Base-by-base conservation (phyloP, 73 alveolate species). In the Halteria grandinella region DNA sequence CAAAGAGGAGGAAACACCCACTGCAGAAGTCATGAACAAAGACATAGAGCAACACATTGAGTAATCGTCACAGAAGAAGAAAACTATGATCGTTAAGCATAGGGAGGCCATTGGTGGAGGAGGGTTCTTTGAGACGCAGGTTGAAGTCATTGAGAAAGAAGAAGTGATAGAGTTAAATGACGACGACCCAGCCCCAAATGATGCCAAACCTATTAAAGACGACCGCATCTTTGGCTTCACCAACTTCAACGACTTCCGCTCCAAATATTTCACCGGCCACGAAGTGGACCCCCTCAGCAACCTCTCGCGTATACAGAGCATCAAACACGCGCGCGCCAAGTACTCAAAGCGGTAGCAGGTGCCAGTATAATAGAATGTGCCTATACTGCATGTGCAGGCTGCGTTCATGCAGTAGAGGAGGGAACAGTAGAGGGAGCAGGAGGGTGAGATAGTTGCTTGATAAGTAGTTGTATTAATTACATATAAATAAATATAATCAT, bases 21-120 rank as follows among this genome's bases (percentile, higher is more conserved):
- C 12, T 21, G 3, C 4, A 4, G 23, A 39, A 29, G n/a, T n/a
- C n/a, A 4, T 6, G 3, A 11, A n/a, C 27, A 34, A 62, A 41
- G 57, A 62, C 43, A 27, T 39, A 17, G 8, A 62, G 11, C 5
- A 17, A 17, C 12, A 62, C 25, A 41, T 2, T 53, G 17, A 15
- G 36, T 34, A 27, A 32, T 33, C 29, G 18, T 36, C 5, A 6
- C 18, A 39, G 27, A 62, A 39, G 11, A 11, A 62, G 41, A 48
- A 3, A 4, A 7, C 34, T 5, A 40, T 5, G 6, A 23, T 40
- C 5, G 23, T 29, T 11, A 62, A 62, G 25, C 36, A 62, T 39
- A 62, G 78, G 41, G 57, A 62, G 54, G 36, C 74, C n/a, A 54
- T 57, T 3, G 78, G 60, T 8, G 78, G 78, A 40, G 78, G 62